Evolutionary conservation across 139 green algal genomes (phyloP), one percentile per base, ranked within the genome.

Genomic region (Picochlorum sp.): DNA sequence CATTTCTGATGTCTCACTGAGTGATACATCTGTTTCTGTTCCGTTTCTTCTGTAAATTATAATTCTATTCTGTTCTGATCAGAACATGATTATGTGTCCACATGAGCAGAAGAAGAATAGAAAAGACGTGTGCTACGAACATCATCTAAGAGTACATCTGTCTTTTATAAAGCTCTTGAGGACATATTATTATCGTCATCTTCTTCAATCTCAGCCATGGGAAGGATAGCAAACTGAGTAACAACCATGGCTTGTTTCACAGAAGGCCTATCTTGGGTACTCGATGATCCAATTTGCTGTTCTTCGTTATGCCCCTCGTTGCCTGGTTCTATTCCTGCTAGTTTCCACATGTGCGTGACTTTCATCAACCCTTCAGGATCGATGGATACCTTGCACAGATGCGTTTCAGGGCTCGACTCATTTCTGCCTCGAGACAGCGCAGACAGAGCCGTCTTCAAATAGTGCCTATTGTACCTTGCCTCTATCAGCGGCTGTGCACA

Each of bases 291-390:
- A n/a, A n/a, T n/a, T n/a, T n/a, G n/a, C n/a, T n/a, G n/a, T n/a
- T n/a, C n/a, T n/a, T n/a, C n/a, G n/a, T n/a, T n/a, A n/a, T n/a
- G n/a, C n/a, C n/a, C n/a, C n/a, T n/a, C n/a, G n/a, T n/a, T n/a
- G n/a, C n/a, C n/a, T n/a, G n/a, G n/a, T n/a, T n/a, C n/a, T n/a
- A n/a, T n/a, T n/a, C n/a, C n/a, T n/a, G n/a, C n/a, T n/a, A 47
- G 20, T 47, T 47, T 47, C 51, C 59, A 54, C 64, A 71, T 71
- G 33, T 71, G 64, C 16, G 56, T 71, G 24, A 71, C 54, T 26
- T 61, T 58, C 25, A 66, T 53, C 14, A 60, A 26, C 25, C 64
- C 64, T 7, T 60, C 50, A 35, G 55, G 40, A 65, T 71, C 43
- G 20, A 64, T 37, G 55, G 50, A 52, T 40, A 58, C 29, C 20